phyloP scores from a whole-genome alignment of 2,329 filamentous ascomycete species.

The Pseudogymnoascus sp. region DNA sequence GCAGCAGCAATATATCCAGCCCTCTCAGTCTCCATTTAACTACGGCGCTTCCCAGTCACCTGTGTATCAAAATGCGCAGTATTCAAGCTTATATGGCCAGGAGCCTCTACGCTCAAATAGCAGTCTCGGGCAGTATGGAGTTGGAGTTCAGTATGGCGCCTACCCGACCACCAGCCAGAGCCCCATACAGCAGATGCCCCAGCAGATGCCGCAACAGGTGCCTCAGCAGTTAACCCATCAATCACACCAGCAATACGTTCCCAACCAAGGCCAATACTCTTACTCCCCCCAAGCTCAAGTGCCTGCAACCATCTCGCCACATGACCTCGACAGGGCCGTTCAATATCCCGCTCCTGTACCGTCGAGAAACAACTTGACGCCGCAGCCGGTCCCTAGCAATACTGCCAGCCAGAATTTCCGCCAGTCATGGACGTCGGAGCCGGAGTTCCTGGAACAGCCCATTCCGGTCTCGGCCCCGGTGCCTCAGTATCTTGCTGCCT shows the following conservation, averaged over 20 bases:
- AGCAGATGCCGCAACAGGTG: neutral
- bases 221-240: neutral
- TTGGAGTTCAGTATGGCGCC: neutral
- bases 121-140: neutral
- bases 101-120: neutral
- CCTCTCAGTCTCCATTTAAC: neutral
- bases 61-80: neutral
- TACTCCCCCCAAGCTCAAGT: neutral
- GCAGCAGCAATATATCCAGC: neutral
- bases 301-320: constrained; percentile 2
- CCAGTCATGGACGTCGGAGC: neutral
- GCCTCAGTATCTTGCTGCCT: neutral
- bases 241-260: neutral
- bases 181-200: neutral
- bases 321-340: constrained; percentile 1
- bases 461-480: neutral
- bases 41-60: neutral
- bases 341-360: neutral
- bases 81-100: neutral
- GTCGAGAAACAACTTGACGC: neutral
- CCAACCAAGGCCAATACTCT: neutral
- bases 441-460: neutral
- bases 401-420: neutral
- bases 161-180: neutral
- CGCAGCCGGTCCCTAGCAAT: neutral